A percentile compares a stretch with the other conserved stretches of the same genome.
Conservation (phyloP, 2,329 filamentous ascomycete genomes). For the Aspergillus texensis region DNA sequence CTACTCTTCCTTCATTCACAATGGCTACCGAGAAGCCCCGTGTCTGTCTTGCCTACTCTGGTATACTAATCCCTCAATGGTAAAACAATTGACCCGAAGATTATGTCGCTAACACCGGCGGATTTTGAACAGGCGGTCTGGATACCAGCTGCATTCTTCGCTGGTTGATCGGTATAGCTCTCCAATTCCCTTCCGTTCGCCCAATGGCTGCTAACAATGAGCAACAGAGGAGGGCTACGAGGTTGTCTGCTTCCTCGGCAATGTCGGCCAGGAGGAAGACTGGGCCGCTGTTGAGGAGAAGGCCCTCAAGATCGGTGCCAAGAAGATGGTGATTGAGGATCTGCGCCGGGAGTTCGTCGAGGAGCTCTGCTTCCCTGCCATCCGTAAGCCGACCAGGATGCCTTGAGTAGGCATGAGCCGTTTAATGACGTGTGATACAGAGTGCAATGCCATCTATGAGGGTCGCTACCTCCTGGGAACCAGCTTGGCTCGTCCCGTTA, state of each 20-base stretch:
- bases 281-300: conserved; percentile 73
- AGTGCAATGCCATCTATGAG: conserved; percentile 66
- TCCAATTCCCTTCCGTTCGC: background rate
- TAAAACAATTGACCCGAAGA: background rate
- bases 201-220: conserved; percentile 6
- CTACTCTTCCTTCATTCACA: background rate
- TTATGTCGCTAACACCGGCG: conserved; percentile 12
- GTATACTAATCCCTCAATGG: conserved; percentile 12
- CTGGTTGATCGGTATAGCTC: conserved; percentile 17
- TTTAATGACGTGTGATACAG: conserved; percentile 12
- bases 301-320: conserved; percentile 69
- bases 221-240: conserved; percentile 19
- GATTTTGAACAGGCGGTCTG: conserved; percentile 39
- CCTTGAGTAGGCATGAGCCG: conserved; percentile 21
- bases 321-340: conserved; percentile 65
- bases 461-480: conserved; percentile 63
- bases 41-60: conserved; percentile 28
- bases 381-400: conserved; percentile 40
- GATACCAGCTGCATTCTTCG: conserved; percentile 44
- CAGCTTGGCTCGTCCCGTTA: conserved; percentile 50
- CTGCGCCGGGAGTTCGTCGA: conserved; percentile 76
- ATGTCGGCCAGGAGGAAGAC: conserved; percentile 78
- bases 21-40: conserved; percentile 22
- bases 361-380: conserved; percentile 76
- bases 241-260: conserved; percentile 48